A percentile compares a stretch with the other conserved stretches of the same genome.
Conservation (phyloP, 73 alveolate genomes). For the Uronychia setigera region DNA sequence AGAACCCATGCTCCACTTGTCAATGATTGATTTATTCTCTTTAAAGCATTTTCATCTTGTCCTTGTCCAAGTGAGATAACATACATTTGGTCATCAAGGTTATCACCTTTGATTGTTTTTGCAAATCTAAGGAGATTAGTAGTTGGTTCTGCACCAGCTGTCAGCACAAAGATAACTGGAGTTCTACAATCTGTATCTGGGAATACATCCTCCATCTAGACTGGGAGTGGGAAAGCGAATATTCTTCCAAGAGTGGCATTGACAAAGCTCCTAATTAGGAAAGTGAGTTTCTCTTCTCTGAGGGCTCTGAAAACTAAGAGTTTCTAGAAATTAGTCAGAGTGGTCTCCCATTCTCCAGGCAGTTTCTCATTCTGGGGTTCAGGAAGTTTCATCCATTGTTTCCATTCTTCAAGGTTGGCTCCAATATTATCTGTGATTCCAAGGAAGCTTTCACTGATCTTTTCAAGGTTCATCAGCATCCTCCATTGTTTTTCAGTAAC, state of each 20-base stretch:
- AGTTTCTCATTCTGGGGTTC: conserved; percentile 77
- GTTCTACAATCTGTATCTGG: conserved; percentile 88
- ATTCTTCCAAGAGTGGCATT: conserved; percentile 73
- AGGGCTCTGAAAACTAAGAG: conserved; percentile 90
- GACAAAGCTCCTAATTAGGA: conserved; percentile 82
- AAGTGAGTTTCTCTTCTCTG: conserved; percentile 90
- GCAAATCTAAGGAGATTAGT: conserved; percentile 78
- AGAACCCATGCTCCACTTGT: conserved; percentile 94
- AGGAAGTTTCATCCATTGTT: conserved; percentile 73
- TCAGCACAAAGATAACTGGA: conserved; percentile 88
- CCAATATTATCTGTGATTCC: conserved; percentile 70
- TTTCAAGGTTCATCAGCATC: conserved; percentile 73
- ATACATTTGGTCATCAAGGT: conserved; percentile 57
- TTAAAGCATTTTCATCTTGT: conserved; percentile 80
- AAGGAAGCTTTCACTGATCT: conserved; percentile 57
- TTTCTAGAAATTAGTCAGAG: conserved; percentile 77
- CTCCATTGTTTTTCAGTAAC: conserved; percentile 90
- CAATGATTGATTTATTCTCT: conserved; percentile 70
- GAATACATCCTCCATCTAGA: conserved; percentile 84
- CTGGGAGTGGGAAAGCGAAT: conserved; percentile 84
- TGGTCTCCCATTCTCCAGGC: conserved; percentile 84
- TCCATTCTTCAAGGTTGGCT: conserved; percentile 69
- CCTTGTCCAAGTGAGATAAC: conserved; percentile 92
- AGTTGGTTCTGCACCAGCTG: conserved; percentile 92
- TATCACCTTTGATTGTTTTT: conserved; percentile 63